A percentile compares a stretch with the other conserved stretches of the same genome.
Conservation (phyloP, 164 flowering plant genomes). For the Liquidambar formosana region DNA sequence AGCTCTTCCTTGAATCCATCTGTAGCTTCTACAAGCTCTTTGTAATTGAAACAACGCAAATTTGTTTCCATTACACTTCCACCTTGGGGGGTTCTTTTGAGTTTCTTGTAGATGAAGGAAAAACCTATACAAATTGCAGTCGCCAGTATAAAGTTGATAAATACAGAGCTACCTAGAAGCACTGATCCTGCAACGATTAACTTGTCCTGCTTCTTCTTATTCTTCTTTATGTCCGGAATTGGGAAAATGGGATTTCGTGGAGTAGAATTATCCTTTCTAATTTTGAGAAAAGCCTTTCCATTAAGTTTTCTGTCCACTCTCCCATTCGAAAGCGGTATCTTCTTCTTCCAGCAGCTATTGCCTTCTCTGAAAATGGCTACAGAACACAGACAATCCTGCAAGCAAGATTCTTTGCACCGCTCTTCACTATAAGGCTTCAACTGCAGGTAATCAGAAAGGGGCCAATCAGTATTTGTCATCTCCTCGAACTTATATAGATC, state of each 20-base stretch:
- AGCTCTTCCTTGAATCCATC: too few relatives aligned
- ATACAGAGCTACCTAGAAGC: slow-evolving; percentile 23
- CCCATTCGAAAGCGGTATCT: slow-evolving; percentile 34
- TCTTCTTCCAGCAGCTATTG: slow-evolving; percentile 41
- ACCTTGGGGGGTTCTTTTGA: too few relatives aligned
- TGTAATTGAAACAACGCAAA: slow-evolving; percentile 14
- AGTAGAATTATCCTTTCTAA: slow-evolving; percentile 8
- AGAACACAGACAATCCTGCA: too few relatives aligned
- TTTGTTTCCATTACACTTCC: neutral
- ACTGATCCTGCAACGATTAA: slow-evolving; percentile 13
- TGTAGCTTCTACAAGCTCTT: too few relatives aligned
- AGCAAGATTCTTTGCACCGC: too few relatives aligned
- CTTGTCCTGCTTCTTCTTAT: slow-evolving; percentile 7
- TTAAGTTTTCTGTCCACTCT: neutral
- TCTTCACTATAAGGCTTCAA: too few relatives aligned
- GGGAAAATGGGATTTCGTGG: neutral
- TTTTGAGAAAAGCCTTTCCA: slow-evolving; percentile 15
- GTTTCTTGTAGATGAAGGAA: too few relatives aligned
- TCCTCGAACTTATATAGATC: slow-evolving; percentile 7
- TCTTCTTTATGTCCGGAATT: neutral
- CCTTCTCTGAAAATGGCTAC: too few relatives aligned
- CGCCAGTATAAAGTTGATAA: slow-evolving; percentile 16
- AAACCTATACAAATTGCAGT: neutral
- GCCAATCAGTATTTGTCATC: too few relatives aligned
- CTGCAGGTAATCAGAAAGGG: too few relatives aligned